Percentiles rank a stretch among this genome's conserved stretches.
These are phyloP conservation scores for Starmerella sp. DNA, from an alignment of 805 yeast genomes.

Conservation along the genomic window DNA sequence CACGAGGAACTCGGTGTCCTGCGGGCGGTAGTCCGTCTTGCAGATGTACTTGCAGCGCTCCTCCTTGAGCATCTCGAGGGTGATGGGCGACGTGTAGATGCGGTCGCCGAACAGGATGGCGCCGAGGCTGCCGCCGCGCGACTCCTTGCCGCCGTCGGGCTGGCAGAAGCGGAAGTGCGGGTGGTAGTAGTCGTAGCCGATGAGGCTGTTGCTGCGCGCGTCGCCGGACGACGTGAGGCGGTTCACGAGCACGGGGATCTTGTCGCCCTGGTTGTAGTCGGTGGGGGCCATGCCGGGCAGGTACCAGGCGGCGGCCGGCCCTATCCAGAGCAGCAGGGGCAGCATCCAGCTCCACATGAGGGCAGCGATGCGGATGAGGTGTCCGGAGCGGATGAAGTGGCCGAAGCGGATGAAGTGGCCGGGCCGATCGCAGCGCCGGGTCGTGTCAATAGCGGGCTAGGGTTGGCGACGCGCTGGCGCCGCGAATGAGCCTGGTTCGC, in stretches of 20 bases:
- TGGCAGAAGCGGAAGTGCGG: conserved; percentile 72
- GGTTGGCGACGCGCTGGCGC: no score
- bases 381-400: not conserved
- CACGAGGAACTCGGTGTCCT: conserved; percentile 66
- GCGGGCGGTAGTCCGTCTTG: conserved; percentile 41
- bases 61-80: conserved; percentile 64
- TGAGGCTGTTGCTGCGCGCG: conserved; percentile 26
- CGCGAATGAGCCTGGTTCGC: no score
- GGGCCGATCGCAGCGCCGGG: no score
- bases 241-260: conserved; percentile 71
- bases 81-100: conserved; percentile 84
- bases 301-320: conserved; percentile 50
- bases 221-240: conserved; percentile 69
- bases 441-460: no score
- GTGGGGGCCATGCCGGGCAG: conserved; percentile 96
- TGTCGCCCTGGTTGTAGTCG: conserved; percentile 62
- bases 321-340: conserved; percentile 8
- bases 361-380: not conserved
- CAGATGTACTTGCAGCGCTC: conserved; percentile 62
- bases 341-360: not conserved
- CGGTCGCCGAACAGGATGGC: conserved; percentile 92
- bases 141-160: conserved; percentile 52
- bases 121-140: conserved; percentile 83
- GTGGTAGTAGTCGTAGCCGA: conserved; percentile 50
- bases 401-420: not conserved